Conservation (phyloP, 345 rosid genomes). For the Cardamine resedifolia region DNA sequence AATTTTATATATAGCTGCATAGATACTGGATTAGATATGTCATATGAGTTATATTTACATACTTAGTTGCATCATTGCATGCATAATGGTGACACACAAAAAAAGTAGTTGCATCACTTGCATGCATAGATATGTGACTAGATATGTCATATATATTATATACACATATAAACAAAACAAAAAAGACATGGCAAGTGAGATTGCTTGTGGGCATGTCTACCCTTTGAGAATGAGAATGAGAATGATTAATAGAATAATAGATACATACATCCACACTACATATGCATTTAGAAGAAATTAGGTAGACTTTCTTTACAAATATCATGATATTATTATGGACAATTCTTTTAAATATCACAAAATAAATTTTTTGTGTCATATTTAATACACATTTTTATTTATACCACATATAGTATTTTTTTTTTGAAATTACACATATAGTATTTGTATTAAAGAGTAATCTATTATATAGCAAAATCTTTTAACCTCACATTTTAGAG, state of each 20-base stretch:
- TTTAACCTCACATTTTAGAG: too few species aligned
- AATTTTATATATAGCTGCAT: not conserved
- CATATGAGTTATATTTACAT: not conserved
- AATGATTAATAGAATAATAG: conserved; percentile 19
- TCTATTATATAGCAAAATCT: too few species aligned
- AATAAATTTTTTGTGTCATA: too few species aligned
- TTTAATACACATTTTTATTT: too few species aligned
- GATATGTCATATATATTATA: not conserved
- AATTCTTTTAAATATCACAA: too few species aligned
- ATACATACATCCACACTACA: not conserved
- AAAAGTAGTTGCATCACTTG: too few species aligned
- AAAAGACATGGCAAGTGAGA: conserved; percentile 31
- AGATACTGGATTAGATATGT: not conserved
- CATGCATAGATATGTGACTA: conserved; percentile 1
- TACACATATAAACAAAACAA: conserved; percentile 26
- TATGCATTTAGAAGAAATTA: conserved; percentile 9
- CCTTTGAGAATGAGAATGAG: conserved; percentile 13
- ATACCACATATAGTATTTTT: too few species aligned
- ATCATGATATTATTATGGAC: too few species aligned
- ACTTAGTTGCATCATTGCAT: not conserved
- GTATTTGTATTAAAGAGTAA: too few species aligned
- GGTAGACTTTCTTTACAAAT: conserved; percentile 26
- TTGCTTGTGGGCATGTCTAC: conserved; percentile 35
- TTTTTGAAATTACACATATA: too few species aligned
- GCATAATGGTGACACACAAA: too few species aligned